A percentile compares a stretch with the other conserved stretches of the same genome.
Conservation (phyloP, 257 asterid genomes). For the Eucommia ulmoides region DNA sequence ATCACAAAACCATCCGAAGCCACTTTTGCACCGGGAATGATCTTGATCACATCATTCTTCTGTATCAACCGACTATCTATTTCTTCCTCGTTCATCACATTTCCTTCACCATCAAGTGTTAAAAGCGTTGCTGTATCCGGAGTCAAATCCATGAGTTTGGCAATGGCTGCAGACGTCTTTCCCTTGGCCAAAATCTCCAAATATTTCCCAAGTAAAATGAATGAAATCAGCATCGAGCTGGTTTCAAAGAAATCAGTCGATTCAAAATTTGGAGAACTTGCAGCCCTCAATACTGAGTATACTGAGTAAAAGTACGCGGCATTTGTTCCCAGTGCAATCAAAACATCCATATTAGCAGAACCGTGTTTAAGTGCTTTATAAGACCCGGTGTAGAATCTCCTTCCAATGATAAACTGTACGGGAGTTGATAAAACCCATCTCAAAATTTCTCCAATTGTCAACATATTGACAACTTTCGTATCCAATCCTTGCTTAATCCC, state of each 20-base stretch:
- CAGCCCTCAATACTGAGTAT: constrained; percentile 42
- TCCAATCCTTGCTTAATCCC: constrained; percentile 31
- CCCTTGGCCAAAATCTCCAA: constrained; percentile 63
- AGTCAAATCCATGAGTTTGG: constrained; percentile 61
- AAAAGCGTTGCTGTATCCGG: constrained; percentile 42
- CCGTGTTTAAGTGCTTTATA: constrained; percentile 38
- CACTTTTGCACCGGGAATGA: constrained; percentile 63
- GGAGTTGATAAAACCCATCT: constrained; percentile 50
- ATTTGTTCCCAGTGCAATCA: constrained; percentile 54
- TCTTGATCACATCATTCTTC: constrained; percentile 45
- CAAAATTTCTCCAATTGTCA: constrained; percentile 25
- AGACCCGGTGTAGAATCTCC: constrained; percentile 47
- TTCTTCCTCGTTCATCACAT: constrained; percentile 45
- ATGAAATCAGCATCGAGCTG: constrained; percentile 58
- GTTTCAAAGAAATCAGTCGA: constrained; percentile 57
- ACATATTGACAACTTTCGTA: constrained; percentile 34
- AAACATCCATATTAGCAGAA: constrained; percentile 63
- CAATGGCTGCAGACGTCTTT: constrained; percentile 47
- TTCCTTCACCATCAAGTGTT: constrained; percentile 27
- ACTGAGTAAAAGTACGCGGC: constrained; percentile 63
- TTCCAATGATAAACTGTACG: constrained; percentile 56
- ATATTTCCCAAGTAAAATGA: constrained; percentile 54
- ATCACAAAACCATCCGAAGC: constrained; percentile 64
- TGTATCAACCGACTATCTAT: constrained; percentile 54
- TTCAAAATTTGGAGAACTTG: constrained; percentile 30